phyloP scores from a whole-genome alignment of 2,329 filamentous ascomycete species.

The Sordariomycetes sp. region DNA sequence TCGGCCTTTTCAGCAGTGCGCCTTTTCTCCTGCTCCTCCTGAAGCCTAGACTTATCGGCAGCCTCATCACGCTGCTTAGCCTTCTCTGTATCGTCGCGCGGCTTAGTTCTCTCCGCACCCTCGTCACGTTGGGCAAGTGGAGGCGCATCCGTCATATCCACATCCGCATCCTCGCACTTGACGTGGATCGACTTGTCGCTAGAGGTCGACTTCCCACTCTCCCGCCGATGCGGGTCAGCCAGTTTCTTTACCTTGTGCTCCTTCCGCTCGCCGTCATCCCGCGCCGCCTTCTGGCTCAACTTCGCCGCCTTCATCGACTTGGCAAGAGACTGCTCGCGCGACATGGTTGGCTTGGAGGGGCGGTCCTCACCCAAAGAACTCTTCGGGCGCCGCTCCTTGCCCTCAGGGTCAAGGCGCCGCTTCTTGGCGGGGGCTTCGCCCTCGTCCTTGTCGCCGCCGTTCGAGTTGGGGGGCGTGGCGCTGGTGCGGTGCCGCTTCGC shows the following conservation, averaged over 20 bases:
- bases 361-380: slow-evolving; percentile 29
- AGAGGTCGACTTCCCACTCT: slow-evolving; percentile 23
- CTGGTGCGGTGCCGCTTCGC: slow-evolving; percentile 47
- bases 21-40: slow-evolving; percentile 19
- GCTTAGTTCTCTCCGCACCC: slow-evolving; percentile 20
- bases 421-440: slow-evolving; percentile 42
- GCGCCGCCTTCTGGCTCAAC: slow-evolving; percentile 13
- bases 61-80: slow-evolving; percentile 10
- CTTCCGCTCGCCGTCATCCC: slow-evolving; percentile 29
- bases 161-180: slow-evolving; percentile 41
- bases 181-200: slow-evolving; percentile 39
- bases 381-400: slow-evolving; percentile 33
- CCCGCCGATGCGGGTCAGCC: slow-evolving; percentile 24
- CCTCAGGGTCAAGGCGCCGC: slow-evolving; percentile 41
- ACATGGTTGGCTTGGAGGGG: slow-evolving; percentile 24
- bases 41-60: not conserved
- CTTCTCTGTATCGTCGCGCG: slow-evolving; percentile 13
- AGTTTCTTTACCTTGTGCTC: slow-evolving; percentile 15
- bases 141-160: slow-evolving; percentile 36
- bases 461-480: slow-evolving; percentile 38
- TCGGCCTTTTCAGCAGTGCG: slow-evolving; percentile 16
- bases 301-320: slow-evolving; percentile 8
- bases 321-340: slow-evolving; percentile 22
- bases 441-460: slow-evolving; percentile 40
- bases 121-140: not conserved